A percentile compares a stretch with the other conserved stretches of the same genome.
Evolutionary conservation across 331 rosid genomes (phyloP).

Genomic region (Dryas integrifolia): DNA sequence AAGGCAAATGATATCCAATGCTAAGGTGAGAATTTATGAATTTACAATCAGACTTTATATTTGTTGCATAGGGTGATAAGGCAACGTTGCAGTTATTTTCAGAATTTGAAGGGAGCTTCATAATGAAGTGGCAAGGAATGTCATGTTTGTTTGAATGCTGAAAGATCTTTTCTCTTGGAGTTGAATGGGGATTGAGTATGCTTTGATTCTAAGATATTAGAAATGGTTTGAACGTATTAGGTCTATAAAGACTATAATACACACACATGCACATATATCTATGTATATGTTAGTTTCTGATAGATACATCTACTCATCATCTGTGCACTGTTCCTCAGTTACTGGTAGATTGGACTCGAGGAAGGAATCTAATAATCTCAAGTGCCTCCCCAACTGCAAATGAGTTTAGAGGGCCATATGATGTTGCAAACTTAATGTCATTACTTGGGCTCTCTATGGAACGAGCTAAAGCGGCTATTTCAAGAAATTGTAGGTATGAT

Average conservation of each 20-base stretch:
- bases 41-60: not conserved
- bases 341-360: slow-evolving; percentile 85
- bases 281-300: not conserved
- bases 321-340: slow-evolving; percentile 43
- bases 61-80: not conserved
- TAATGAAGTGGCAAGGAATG: not conserved
- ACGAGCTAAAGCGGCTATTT: slow-evolving; percentile 72
- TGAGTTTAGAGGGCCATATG: slow-evolving; percentile 82
- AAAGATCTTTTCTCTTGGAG: not conserved
- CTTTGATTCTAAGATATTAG: not conserved
- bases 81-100: not conserved
- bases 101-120: not conserved
- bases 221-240: not conserved
- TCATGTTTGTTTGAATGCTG: not conserved
- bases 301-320: slow-evolving; percentile 15
- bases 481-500: slow-evolving; percentile 81
- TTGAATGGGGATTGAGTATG: not conserved
- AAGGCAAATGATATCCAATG: slow-evolving; percentile 67
- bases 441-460: slow-evolving; percentile 72
- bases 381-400: slow-evolving; percentile 68
- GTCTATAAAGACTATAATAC: not conserved
- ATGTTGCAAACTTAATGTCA: slow-evolving; percentile 74
- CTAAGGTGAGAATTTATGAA: slow-evolving; percentile 50
- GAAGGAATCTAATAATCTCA: slow-evolving; percentile 63
- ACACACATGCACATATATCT: not conserved